Evolutionary conservation across 371 early-diverging fungal species (phyloP).

Genomic region (Apophysomyces variabilis): DNA sequence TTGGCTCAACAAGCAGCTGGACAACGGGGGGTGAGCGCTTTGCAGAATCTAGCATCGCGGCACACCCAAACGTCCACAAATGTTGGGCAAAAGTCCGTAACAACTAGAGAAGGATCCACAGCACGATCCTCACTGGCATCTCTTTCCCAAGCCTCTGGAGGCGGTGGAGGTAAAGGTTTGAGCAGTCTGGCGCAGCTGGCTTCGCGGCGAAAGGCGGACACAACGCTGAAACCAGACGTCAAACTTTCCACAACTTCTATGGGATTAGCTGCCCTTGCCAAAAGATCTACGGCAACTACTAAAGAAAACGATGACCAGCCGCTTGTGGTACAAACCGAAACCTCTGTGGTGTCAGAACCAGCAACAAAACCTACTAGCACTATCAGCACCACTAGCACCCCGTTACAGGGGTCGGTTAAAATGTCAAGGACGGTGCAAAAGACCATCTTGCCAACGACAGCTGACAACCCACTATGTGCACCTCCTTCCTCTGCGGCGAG

Average conservation of each 20-base stretch:
- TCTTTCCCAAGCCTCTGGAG: conserved; percentile 33
- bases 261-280: conserved; percentile 2
- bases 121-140: conserved; percentile 29
- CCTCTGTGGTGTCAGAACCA: not conserved
- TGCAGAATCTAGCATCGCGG: conserved; percentile 22
- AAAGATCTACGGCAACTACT: not conserved
- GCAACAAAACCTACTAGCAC: not conserved
- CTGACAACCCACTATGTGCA: conserved; percentile 36
- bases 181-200: conserved; percentile 30
- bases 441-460: not conserved
- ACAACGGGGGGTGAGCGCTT: conserved; percentile 12
- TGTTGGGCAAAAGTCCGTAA: conserved; percentile 6
- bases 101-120: conserved; percentile 10
- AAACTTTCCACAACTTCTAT: not conserved
- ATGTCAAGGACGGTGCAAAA: not conserved
- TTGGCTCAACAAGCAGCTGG: conserved; percentile 32
- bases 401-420: not conserved
- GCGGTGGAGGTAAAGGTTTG: conserved; percentile 7
- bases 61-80: conserved; percentile 23
- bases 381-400: not conserved
- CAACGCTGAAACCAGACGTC: not conserved
- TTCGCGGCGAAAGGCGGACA: conserved; percentile 9
- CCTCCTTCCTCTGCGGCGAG: conserved; percentile 54
- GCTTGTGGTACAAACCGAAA: not conserved
- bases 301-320: conserved; percentile 1